Base-by-base conservation (phyloP, 176 grass and related monocot genomes). In the Metroxylon sagu region DNA sequence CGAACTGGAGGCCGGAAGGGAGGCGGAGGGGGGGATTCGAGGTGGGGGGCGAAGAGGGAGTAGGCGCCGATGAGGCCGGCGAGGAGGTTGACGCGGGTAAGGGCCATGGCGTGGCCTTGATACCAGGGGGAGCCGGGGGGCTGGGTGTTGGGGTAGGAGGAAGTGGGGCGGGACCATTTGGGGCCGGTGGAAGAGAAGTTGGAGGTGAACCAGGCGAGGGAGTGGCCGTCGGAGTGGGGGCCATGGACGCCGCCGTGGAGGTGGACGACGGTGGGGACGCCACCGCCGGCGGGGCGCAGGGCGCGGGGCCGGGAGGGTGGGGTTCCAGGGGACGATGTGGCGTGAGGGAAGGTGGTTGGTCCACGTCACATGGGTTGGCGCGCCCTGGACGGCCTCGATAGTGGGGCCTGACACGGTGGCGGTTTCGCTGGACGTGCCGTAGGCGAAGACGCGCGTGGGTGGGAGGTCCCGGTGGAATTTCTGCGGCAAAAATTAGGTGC, bases 401-500 rank as follows among this genome's bases (percentile, higher is more conserved):
- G 31, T 62, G n/a, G 60, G 60, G n/a, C 60, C 60, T 2, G 60
- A 30, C 6, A 62, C 17, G 0, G 60, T 49, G 5, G 60, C 60
- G 29, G 29, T 14, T 1, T 1, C 2, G 0, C 2, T 10, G 31
- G 29, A 48, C 4, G 17, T 48, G 60, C 60, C 60, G n/a, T 19
- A 62, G 17, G 19, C 60, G 28, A 62, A 62, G 29, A 62, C 60
- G 5, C n/a, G 60, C 5, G 60, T 48, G 2, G 0, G n/a, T 2
- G 60, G 60, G 16, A 62, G 60, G 28, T 62, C 60, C 6, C 60
- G 60, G 29, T 62, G 60, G 51, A 27, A 52, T 51, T 65, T 65
- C 48, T 65, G 48, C 6, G 5, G 5, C 19, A 65, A 26, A 58
- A 15, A n/a, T n/a, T n/a, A n/a, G n/a, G n/a, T n/a, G n/a, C n/a